A percentile compares a stretch with the other conserved stretches of the same genome.
Evolutionary conservation across 371 early-diverging fungal genomes (phyloP).

Genomic region (Polyrhizophydium stewartii): DNA sequence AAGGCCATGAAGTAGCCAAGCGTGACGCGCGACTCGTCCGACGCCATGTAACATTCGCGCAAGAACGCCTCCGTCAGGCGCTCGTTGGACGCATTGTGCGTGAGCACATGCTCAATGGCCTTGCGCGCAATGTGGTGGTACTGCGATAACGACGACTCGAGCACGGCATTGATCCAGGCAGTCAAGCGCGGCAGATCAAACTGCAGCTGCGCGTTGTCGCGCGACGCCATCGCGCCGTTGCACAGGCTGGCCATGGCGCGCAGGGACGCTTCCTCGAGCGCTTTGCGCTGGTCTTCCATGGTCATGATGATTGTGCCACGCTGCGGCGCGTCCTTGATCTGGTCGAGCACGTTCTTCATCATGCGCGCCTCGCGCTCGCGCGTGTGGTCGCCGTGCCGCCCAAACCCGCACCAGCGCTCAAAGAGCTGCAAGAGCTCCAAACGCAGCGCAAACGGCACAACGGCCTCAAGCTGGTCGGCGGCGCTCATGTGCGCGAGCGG

Average conservation of each 20-base stretch:
- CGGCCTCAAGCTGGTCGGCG: slow-evolving; percentile 6
- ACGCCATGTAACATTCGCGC: slow-evolving; percentile 60
- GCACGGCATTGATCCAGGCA: slow-evolving; percentile 64
- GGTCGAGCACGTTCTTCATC: slow-evolving; percentile 70
- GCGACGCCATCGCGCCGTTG: slow-evolving; percentile 39
- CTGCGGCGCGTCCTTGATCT: slow-evolving; percentile 65
- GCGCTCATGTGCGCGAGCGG: background rate
- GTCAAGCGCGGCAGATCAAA: slow-evolving; percentile 55
- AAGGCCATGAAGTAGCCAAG: slow-evolving; percentile 74
- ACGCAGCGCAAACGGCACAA: slow-evolving; percentile 74
- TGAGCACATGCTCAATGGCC: slow-evolving; percentile 56
- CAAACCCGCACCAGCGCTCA: slow-evolving; percentile 93
- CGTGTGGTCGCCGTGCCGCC: slow-evolving; percentile 54
- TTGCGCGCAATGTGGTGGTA: slow-evolving; percentile 49
- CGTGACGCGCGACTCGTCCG: slow-evolving; percentile 55
- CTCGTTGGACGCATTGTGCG: slow-evolving; percentile 63
- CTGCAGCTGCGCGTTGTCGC: background rate
- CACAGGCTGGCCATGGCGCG: slow-evolving; percentile 86
- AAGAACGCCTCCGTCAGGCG: slow-evolving; percentile 62
- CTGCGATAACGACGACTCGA: slow-evolving; percentile 60
- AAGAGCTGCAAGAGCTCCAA: slow-evolving; percentile 74
- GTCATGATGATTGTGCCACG: slow-evolving; percentile 56
- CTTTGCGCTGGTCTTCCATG: slow-evolving; percentile 74
- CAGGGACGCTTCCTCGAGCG: slow-evolving; percentile 72
- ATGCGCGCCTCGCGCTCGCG: slow-evolving; percentile 71